Conservation (phyloP, 2,329 filamentous ascomycete genomes). For the Pseudohalonectria lignicola region DNA sequence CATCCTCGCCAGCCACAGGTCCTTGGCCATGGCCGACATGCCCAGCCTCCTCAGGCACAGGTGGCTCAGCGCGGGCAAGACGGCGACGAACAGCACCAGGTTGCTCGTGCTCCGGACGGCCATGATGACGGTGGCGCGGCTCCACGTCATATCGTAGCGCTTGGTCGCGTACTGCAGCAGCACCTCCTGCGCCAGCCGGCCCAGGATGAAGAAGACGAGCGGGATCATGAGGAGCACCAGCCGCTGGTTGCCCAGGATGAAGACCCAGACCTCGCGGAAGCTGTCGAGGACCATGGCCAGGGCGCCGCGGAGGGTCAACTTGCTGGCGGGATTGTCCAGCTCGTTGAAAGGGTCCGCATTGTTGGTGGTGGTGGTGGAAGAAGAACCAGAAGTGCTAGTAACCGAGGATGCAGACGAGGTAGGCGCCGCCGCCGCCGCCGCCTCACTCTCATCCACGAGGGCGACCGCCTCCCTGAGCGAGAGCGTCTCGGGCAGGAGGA, state of each 20-base stretch:
- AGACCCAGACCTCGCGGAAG: conserved; percentile 23
- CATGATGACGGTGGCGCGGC: conserved; percentile 28
- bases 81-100: conserved; percentile 23
- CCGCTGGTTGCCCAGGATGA: conserved; percentile 25
- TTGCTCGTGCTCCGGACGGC: conserved; percentile 25
- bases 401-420: neutral
- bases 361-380: neutral
- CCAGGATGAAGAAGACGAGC: conserved; percentile 18
- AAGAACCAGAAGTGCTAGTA: neutral
- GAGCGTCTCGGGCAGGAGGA: conserved; percentile 29
- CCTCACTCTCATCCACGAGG: neutral
- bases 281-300: neutral
- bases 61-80: conserved; percentile 23
- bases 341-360: conserved; percentile 1
- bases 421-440: neutral
- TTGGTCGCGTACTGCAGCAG: conserved; percentile 42
- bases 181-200: conserved; percentile 23
- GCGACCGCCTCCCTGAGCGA: conserved; percentile 10
- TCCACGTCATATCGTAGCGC: conserved; percentile 37
- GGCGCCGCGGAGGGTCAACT: neutral
- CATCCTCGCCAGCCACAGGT: conserved; percentile 26
- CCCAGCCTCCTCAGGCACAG: conserved; percentile 17
- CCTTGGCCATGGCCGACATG: conserved; percentile 22
- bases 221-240: conserved; percentile 26
- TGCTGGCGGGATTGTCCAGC: neutral